These are phyloP conservation scores for Aspergillus costaricaensis DNA, from an alignment of 2,329 filamentous ascomycete genomes.

Conservation along the genomic window DNA sequence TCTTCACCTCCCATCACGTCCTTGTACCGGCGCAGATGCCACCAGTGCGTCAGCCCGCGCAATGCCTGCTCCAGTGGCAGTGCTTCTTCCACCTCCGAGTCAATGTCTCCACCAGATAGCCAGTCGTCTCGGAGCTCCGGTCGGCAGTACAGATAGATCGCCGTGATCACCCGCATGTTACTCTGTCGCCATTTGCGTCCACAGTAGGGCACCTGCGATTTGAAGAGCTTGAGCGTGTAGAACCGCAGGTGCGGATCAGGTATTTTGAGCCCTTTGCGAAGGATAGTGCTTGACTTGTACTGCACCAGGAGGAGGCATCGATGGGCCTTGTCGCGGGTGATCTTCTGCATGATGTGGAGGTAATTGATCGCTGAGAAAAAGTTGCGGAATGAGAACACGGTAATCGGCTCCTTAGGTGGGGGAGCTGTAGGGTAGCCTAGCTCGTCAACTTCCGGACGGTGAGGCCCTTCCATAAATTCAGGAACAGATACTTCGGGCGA, in stretches of 20 bases:
- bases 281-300: slow-evolving; percentile 90
- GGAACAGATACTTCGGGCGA: slow-evolving; percentile 29
- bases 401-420: slow-evolving; percentile 71
- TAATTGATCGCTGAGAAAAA: slow-evolving; percentile 96
- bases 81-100: slow-evolving; percentile 90
- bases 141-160: slow-evolving; percentile 89
- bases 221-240: slow-evolving; percentile 97
- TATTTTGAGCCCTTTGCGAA: slow-evolving; percentile 87
- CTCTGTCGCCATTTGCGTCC: slow-evolving; percentile 96
- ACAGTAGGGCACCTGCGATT: slow-evolving; percentile 97
- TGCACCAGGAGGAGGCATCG: slow-evolving; percentile 90
- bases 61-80: slow-evolving; percentile 89
- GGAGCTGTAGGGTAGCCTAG: slow-evolving; percentile 75
- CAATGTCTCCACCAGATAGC: slow-evolving; percentile 84
- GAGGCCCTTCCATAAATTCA: slow-evolving; percentile 28
- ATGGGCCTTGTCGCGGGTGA: slow-evolving; percentile 94
- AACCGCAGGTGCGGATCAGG: slow-evolving; percentile 84
- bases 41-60: slow-evolving; percentile 89
- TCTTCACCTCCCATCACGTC: slow-evolving; percentile 66
- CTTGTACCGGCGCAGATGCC: slow-evolving; percentile 80
- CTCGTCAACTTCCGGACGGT: slow-evolving; percentile 72
- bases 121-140: slow-evolving; percentile 94
- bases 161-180: slow-evolving; percentile 98
- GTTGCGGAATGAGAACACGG: slow-evolving; percentile 86
- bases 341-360: slow-evolving; percentile 93